These are phyloP conservation scores for Ophiocordyceps unilateralis DNA, from an alignment of 2,329 filamentous ascomycete genomes.

Conservation along the genomic window DNA sequence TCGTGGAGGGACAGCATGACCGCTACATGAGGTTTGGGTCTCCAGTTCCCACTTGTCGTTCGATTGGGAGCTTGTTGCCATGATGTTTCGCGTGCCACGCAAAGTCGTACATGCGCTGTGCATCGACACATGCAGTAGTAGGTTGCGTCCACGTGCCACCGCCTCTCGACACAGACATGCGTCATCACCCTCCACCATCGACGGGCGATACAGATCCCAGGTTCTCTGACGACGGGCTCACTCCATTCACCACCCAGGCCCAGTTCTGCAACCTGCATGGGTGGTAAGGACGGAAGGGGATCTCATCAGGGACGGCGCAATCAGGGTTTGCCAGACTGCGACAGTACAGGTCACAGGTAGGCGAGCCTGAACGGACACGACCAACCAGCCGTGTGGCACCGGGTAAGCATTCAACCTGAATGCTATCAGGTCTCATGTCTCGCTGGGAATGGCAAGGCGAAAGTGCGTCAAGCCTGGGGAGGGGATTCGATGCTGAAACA, in stretches of 20 bases:
- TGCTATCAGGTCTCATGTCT: not conserved
- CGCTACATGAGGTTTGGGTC: no score
- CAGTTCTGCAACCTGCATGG: not conserved
- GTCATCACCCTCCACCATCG: not conserved
- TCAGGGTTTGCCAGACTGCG: not conserved
- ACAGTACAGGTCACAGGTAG: not conserved
- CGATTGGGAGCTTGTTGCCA: not conserved
- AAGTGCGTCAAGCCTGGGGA: not conserved
- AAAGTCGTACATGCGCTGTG: not conserved
- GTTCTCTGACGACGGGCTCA: not conserved
- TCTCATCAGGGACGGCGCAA: not conserved
- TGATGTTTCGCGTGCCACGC: not conserved
- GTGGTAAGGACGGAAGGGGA: not conserved
- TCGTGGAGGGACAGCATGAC: not conserved
- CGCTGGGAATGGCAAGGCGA: not conserved
- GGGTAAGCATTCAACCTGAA: not conserved
- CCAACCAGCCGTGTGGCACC: not conserved
- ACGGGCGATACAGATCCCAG: not conserved
- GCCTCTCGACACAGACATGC: not conserved
- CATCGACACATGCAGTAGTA: not conserved
- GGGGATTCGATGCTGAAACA: not conserved
- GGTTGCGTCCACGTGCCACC: not conserved
- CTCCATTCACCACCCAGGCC: not conserved
- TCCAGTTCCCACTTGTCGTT: no score
- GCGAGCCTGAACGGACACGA: not conserved